Evolutionary conservation across 2,329 filamentous ascomycete genomes (phyloP).

Genomic region (Xylogone sp.): DNA sequence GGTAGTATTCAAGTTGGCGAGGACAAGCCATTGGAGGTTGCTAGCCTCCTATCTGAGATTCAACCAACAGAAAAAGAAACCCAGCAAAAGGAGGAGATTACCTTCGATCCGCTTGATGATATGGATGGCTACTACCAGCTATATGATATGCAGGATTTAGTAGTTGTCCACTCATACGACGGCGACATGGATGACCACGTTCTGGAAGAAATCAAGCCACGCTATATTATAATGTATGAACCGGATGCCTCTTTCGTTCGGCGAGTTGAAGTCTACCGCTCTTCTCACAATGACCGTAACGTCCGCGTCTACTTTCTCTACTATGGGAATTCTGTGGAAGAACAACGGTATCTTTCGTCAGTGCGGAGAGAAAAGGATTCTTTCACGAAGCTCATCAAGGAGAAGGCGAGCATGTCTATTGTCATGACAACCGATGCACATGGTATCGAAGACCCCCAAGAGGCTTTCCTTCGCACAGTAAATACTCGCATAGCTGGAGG

Average conservation of each 20-base stretch:
- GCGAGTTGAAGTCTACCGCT: slow-evolving; percentile 91
- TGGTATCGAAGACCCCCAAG: slow-evolving; percentile 75
- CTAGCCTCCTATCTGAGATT: slow-evolving; percentile 77
- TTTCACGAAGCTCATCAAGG: slow-evolving; percentile 91
- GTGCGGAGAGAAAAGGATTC: slow-evolving; percentile 95
- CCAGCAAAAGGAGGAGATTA: slow-evolving; percentile 70
- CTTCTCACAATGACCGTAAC: slow-evolving; percentile 84
- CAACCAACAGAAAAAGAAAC: slow-evolving; percentile 75
- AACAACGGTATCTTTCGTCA: slow-evolving; percentile 85
- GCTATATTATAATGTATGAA: slow-evolving; percentile 98
- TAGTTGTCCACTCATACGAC: slow-evolving; percentile 90
- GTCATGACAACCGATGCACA: slow-evolving; percentile 73
- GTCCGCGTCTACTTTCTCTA: slow-evolving; percentile 96
- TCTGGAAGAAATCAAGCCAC: slow-evolving; percentile 88
- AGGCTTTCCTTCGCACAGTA: slow-evolving; percentile 88
- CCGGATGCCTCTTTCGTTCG: slow-evolving; percentile 93
- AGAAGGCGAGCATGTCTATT: slow-evolving; percentile 88
- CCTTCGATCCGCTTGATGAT: slow-evolving; percentile 76
- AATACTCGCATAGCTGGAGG: slow-evolving; percentile 97
- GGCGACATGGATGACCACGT: slow-evolving; percentile 94
- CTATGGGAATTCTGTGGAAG: slow-evolving; percentile 91
- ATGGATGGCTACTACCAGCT: slow-evolving; percentile 92
- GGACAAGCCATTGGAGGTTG: slow-evolving; percentile 79
- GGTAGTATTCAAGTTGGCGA: slow-evolving; percentile 74
- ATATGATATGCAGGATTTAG: slow-evolving; percentile 84